phyloP scores from a whole-genome alignment of 73 alveolate species.

The Paramecium tetraurelia region DNA sequence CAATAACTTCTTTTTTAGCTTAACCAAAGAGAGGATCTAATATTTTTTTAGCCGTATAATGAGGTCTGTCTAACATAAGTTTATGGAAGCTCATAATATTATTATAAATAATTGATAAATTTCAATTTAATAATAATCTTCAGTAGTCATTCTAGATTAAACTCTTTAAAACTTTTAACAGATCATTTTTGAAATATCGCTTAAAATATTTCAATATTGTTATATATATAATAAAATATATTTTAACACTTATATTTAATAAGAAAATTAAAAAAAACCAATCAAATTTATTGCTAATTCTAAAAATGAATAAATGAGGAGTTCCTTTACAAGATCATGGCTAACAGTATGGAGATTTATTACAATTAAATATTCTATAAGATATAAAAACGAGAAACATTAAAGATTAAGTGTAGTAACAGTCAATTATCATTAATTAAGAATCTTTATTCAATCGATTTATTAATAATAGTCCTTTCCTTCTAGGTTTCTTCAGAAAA shows the following conservation, averaged over 20 bases:
- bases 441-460: too few species aligned
- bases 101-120: neutral
- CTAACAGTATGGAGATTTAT: too few species aligned
- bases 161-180: neutral
- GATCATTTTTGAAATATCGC: neutral
- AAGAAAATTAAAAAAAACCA: too few species aligned
- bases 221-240: too few species aligned
- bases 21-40: neutral
- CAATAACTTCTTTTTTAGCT: neutral
- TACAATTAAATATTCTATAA: too few species aligned
- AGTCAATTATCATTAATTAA: too few species aligned
- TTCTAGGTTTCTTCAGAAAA: too few species aligned
- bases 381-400: too few species aligned
- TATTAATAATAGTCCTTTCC: too few species aligned
- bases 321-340: too few species aligned
- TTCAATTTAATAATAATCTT: neutral
- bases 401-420: too few species aligned
- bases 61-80: neutral
- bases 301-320: too few species aligned
- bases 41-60: neutral
- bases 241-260: neutral
- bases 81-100: constrained; percentile 8
- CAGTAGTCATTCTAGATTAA: neutral
- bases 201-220: neutral
- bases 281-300: neutral